Evolutionary conservation across 208 protist genomes (phyloP).

Genomic region (Willaertia magna): DNA sequence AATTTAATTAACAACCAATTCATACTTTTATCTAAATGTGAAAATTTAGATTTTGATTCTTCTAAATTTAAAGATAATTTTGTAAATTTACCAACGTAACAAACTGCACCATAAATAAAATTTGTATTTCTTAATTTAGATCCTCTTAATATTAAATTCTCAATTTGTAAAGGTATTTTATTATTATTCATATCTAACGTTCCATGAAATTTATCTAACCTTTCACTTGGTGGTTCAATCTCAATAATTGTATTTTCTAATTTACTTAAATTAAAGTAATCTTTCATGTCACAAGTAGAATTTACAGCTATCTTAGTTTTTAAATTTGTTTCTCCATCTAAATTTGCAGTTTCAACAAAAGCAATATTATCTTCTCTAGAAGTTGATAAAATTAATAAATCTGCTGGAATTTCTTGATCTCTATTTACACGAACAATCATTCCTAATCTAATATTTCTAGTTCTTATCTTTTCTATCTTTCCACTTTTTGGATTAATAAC

Average conservation of each 20-base stretch:
- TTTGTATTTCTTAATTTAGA: slow-evolving; percentile 37
- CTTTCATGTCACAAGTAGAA: background rate
- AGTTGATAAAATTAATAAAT: slow-evolving; percentile 22
- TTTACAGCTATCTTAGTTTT: slow-evolving; percentile 18
- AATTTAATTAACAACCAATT: slow-evolving; percentile 6
- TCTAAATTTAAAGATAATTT: slow-evolving; percentile 32
- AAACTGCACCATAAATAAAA: slow-evolving; percentile 33
- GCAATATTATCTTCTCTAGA: slow-evolving; percentile 7
- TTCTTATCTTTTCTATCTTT: slow-evolving; percentile 2
- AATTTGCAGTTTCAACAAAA: slow-evolving; percentile 36
- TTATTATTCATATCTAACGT: background rate
- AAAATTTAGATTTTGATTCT: slow-evolving; percentile 11
- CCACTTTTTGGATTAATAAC: slow-evolving; percentile 10
- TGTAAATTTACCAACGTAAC: slow-evolving; percentile 39
- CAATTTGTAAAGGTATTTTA: background rate
- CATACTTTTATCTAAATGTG: slow-evolving; percentile 14
- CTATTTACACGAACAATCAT: slow-evolving; percentile 21
- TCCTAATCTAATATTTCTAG: slow-evolving; percentile 17
- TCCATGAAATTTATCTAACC: slow-evolving; percentile 18
- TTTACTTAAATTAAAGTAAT: background rate
- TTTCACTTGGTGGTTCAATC: slow-evolving; percentile 13
- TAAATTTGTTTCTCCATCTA: slow-evolving; percentile 38
- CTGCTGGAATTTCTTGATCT: slow-evolving; percentile 19
- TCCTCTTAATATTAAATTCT: slow-evolving; percentile 37
- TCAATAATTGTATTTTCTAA: background rate